These are phyloP conservation scores for Yamadazyma triangularis DNA, from an alignment of 1,139 yeast genomes.

Conservation along the genomic window DNA sequence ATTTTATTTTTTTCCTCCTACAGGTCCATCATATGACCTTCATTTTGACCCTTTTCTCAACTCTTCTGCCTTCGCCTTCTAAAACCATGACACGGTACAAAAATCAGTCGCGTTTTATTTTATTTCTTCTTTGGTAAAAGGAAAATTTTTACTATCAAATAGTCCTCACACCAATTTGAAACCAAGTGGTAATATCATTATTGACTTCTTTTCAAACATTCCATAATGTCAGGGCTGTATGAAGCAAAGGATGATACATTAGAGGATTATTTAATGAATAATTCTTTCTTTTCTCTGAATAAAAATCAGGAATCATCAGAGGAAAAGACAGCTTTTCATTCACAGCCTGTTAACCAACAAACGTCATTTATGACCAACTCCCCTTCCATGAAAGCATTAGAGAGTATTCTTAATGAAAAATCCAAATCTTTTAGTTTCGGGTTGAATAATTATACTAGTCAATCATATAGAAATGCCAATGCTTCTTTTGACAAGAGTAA, in stretches of 20 bases:
- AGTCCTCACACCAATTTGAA: not conserved
- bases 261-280: slow-evolving; percentile 13
- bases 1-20: too few relatives aligned
- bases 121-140: slow-evolving; percentile 5
- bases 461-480: slow-evolving; percentile 12
- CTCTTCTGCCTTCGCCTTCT: too few relatives aligned
- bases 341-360: slow-evolving; percentile 5
- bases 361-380: slow-evolving; percentile 49
- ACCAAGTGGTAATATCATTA: too few relatives aligned
- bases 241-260: slow-evolving; percentile 8
- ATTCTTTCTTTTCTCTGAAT: slow-evolving; percentile 11
- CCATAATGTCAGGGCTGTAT: not conserved
- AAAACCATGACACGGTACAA: not conserved
- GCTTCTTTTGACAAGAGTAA: slow-evolving; percentile 1
- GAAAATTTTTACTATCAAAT: not conserved
- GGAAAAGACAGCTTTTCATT: slow-evolving; percentile 6
- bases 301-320: not conserved
- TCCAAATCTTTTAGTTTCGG: slow-evolving; percentile 14
- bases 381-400: slow-evolving; percentile 54
- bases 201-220: too few relatives aligned
- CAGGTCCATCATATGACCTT: too few relatives aligned
- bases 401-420: slow-evolving; percentile 37
- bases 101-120: slow-evolving; percentile 13
- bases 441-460: slow-evolving; percentile 7
- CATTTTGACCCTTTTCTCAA: too few relatives aligned